These are phyloP conservation scores for Neofusicoccum umdonicola DNA, from an alignment of 2,329 filamentous ascomycete genomes.

Conservation along the genomic window DNA sequence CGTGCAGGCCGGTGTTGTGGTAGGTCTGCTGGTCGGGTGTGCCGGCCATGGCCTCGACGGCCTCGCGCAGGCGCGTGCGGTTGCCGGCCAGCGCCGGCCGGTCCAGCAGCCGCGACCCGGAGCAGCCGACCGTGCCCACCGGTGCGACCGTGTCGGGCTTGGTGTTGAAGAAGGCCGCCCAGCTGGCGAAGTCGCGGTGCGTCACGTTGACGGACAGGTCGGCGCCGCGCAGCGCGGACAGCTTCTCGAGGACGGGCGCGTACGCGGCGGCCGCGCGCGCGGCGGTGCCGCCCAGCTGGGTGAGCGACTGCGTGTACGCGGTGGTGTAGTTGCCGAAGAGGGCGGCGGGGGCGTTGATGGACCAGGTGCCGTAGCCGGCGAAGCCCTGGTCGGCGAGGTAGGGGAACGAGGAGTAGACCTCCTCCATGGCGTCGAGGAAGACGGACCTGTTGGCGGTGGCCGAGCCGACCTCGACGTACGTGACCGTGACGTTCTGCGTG, in stretches of 20 bases:
- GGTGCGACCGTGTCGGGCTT: slow-evolving; percentile 27
- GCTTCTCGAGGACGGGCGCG: slow-evolving; percentile 21
- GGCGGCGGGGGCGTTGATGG: slow-evolving; percentile 22
- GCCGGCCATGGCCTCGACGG: slow-evolving; percentile 26
- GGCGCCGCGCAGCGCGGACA: slow-evolving; percentile 22
- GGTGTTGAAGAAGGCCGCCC: slow-evolving; percentile 27
- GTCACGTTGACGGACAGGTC: slow-evolving; percentile 28
- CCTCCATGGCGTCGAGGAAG: slow-evolving; percentile 26
- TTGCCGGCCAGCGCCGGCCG: slow-evolving; percentile 23
- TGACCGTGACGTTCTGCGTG: background rate
- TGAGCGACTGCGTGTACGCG: slow-evolving; percentile 28
- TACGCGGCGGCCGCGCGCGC: slow-evolving; percentile 23
- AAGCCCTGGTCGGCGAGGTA: slow-evolving; percentile 28
- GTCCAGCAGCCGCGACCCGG: slow-evolving; percentile 29
- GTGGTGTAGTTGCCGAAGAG: slow-evolving; percentile 27
- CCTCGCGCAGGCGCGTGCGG: slow-evolving; percentile 21
- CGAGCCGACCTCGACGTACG: slow-evolving; percentile 21
- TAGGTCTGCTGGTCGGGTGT: slow-evolving; percentile 24
- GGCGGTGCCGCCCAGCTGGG: slow-evolving; percentile 25
- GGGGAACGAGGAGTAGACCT: slow-evolving; percentile 27
- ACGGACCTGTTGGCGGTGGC: slow-evolving; percentile 19
- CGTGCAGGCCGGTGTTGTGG: slow-evolving; percentile 39
- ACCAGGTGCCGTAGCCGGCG: slow-evolving; percentile 32
- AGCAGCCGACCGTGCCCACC: slow-evolving; percentile 22
- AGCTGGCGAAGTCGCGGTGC: slow-evolving; percentile 25